Percentiles rank a stretch among this genome's conserved stretches.
Evolutionary conservation across 1,284 basidiomycete genomes (phyloP).

Genomic region (Cutaneotrichosporon cutaneum): DNA sequence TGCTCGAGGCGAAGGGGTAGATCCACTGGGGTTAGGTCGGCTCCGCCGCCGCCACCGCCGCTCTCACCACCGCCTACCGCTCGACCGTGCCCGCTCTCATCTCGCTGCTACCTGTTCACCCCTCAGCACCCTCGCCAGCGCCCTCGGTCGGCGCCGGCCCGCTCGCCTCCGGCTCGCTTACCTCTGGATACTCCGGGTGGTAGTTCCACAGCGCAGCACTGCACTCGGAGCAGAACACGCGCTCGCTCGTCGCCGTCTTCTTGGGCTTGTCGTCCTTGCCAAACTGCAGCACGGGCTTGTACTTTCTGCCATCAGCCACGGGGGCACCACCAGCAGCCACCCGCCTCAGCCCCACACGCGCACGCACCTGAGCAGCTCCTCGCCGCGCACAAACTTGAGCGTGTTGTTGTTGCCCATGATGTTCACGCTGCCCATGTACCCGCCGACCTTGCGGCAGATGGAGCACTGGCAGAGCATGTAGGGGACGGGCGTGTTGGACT

Average conservation of each 20-base stretch:
- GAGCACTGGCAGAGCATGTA: conserved; percentile 51
- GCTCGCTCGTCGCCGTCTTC: conserved; percentile 34
- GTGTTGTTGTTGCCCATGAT: conserved; percentile 52
- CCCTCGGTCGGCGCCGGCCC: too few relatives aligned
- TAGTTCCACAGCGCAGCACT: conserved; percentile 51
- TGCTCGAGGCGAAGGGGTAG: conserved; percentile 50
- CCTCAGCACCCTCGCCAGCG: background rate
- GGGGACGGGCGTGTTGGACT: conserved; percentile 52
- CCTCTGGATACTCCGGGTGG: conserved; percentile 47
- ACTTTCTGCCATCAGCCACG: conserved; percentile 32
- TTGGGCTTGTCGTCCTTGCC: conserved; percentile 43
- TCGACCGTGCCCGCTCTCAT: conserved; percentile 6
- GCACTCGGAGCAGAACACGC: conserved; percentile 49
- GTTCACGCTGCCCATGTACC: conserved; percentile 51
- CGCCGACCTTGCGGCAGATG: conserved; percentile 52
- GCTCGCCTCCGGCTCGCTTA: too few relatives aligned
- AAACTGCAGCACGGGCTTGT: conserved; percentile 39
- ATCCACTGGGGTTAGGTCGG: conserved; percentile 48
- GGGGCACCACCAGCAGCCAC: background rate
- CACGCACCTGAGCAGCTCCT: conserved; percentile 49
- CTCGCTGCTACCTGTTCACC: too few relatives aligned
- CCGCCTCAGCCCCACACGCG: too few relatives aligned
- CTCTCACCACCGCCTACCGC: too few relatives aligned
- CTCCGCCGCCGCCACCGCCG: too few relatives aligned
- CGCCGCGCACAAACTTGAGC: conserved; percentile 44